phyloP scores from a whole-genome alignment of 2,329 filamentous ascomycete genomes.

The Ceratocystis cubensis region DNA sequence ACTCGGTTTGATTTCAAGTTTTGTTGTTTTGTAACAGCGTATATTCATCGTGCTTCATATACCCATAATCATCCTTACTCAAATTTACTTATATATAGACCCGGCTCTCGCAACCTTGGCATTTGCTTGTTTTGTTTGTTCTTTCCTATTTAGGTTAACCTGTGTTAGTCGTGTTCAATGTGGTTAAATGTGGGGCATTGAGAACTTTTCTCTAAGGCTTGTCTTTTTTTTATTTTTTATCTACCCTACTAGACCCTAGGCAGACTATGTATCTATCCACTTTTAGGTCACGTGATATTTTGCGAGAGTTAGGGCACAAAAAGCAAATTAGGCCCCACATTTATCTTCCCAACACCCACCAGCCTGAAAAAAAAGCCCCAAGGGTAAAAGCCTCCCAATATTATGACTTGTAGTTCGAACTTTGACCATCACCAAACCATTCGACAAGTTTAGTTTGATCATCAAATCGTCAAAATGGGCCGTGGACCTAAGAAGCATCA shows the following conservation, averaged over 20 bases:
- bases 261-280: neutral
- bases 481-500: slow-evolving; percentile 91
- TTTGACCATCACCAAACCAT: slow-evolving; percentile 19
- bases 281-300: neutral
- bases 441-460: slow-evolving; percentile 22
- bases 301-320: slow-evolving; percentile 11
- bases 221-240: too few relatives aligned
- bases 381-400: slow-evolving; percentile 1
- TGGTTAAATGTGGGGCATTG: neutral
- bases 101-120: too few relatives aligned
- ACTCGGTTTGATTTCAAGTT: too few relatives aligned
- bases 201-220: too few relatives aligned
- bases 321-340: neutral
- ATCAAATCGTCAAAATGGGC: slow-evolving; percentile 43
- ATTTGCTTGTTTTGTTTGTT: neutral
- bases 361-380: neutral
- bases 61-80: too few relatives aligned
- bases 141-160: neutral
- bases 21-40: neutral
- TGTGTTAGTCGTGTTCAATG: neutral
- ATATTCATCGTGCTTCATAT: too few relatives aligned
- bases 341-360: neutral
- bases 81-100: neutral
- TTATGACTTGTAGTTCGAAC: neutral
- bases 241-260: too few relatives aligned